Evolutionary conservation across 257 asterid genomes (phyloP).

Genomic region (Solanum piurae): DNA sequence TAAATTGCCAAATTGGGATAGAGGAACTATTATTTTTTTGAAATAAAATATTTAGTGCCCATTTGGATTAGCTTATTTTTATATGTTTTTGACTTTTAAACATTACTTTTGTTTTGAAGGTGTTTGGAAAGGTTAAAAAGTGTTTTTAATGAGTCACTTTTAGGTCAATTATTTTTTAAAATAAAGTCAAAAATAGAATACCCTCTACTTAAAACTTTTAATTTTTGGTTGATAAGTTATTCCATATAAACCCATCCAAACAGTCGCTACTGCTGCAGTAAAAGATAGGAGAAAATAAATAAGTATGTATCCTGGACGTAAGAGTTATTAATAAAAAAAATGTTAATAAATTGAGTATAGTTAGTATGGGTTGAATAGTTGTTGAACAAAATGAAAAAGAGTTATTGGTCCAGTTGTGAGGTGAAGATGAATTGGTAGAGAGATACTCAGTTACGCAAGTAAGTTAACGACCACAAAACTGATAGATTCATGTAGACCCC

Average conservation of each 20-base stretch:
- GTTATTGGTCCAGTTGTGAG: conserved; percentile 15
- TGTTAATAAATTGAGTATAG: too few relatives aligned
- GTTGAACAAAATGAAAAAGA: not conserved
- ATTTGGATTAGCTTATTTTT: too few relatives aligned
- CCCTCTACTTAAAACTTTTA: not conserved
- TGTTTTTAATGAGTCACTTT: too few relatives aligned
- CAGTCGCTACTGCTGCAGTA: too few relatives aligned
- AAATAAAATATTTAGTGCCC: not conserved
- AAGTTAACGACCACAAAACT: conserved; percentile 41
- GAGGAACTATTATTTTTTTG: too few relatives aligned
- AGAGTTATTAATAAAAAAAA: too few relatives aligned
- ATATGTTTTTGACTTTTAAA: too few relatives aligned
- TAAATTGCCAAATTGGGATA: too few relatives aligned
- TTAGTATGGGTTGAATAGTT: not conserved
- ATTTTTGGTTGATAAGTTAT: not conserved
- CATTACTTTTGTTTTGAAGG: too few relatives aligned
- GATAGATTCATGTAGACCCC: conserved; percentile 39
- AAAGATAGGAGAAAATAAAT: not conserved
- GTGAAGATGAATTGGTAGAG: not conserved
- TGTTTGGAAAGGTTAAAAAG: not conserved
- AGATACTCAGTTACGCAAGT: conserved; percentile 46
- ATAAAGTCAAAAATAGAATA: too few relatives aligned
- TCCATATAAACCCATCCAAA: not conserved
- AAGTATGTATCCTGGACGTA: too few relatives aligned
- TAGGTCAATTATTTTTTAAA: too few relatives aligned